These are phyloP conservation scores for Volvariella volvacea DNA, from an alignment of 1,284 basidiomycete species.

Conservation along the genomic window DNA sequence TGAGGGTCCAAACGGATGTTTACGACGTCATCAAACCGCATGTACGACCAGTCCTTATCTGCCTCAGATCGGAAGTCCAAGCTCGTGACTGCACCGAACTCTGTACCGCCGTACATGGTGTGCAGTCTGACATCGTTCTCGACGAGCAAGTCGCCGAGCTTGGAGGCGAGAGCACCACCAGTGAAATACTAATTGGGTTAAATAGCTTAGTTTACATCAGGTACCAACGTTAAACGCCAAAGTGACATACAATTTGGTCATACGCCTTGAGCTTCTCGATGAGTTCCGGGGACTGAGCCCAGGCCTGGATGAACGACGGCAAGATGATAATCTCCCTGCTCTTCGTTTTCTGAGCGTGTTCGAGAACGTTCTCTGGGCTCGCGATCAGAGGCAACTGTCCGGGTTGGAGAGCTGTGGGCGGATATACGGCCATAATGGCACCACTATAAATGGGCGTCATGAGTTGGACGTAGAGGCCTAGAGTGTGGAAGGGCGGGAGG, in stretches of 20 bases:
- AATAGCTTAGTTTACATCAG: too few species aligned
- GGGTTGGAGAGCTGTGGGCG: slow-evolving; percentile 16
- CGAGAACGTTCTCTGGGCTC: slow-evolving; percentile 19
- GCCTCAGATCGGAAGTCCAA: slow-evolving; percentile 1
- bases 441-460: slow-evolving; percentile 16
- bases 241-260: slow-evolving; percentile 15
- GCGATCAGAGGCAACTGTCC: slow-evolving; percentile 14
- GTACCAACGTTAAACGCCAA: too few species aligned
- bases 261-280: slow-evolving; percentile 16
- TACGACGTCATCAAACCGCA: slow-evolving; percentile 18
- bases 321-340: slow-evolving; percentile 14
- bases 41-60: slow-evolving; percentile 19
- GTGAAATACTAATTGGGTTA: slow-evolving; percentile 12
- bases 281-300: slow-evolving; percentile 15
- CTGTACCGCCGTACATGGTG: slow-evolving; percentile 12
- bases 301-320: slow-evolving; percentile 19
- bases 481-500: slow-evolving; percentile 22
- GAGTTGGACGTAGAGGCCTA: slow-evolving; percentile 16
- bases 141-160: slow-evolving; percentile 11
- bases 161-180: slow-evolving; percentile 10
- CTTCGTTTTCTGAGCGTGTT: slow-evolving; percentile 19
- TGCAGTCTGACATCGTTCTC: slow-evolving; percentile 11
- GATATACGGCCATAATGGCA: slow-evolving; percentile 16
- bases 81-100: slow-evolving; percentile 9
- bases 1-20: slow-evolving; percentile 29